Evolutionary conservation across 768 basidiomycete species (phyloP), one percentile per base, ranked within the genome.

Genomic region (Agaricus sinodeliciosus): DNA sequence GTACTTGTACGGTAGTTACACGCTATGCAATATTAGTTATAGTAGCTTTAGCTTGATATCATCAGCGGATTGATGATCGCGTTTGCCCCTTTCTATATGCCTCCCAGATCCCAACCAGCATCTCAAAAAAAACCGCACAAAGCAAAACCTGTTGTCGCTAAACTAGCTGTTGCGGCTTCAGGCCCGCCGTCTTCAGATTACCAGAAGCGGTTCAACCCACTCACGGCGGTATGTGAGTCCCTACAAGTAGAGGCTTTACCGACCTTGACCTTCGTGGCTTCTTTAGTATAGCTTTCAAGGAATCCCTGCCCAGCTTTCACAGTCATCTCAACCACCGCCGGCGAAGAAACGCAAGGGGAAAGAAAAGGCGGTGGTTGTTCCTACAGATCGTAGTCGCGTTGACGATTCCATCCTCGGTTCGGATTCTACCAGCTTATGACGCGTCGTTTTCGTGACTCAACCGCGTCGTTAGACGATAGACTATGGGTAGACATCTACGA

Each of bases 401-500:
- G 34, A 50, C 15, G 18, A 39, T n/a, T 27, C 13, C 18, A 12
- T 44, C n/a, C 11, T 19, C n/a, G 39, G 44, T 40, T 25, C 13
- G 28, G 2, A 27, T 15, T 46, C 19, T 6, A 16, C 1, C 12
- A 12, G 28, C 49, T 35, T 6, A 19, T 26, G 18, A 6, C 8
- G n/a, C 37, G 26, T 25, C 44, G 1, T 19, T 51, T 7, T 36
- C 36, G 26, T 56, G 8, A 56, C n/a, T 3, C 4, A 18, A n/a
- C 25, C 11, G 6, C 58, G 56, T 57, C 22, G 6, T 36, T 39
- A 70, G 77, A 70, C 49, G 72, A 72, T 48, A 60, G 63, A 43
- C 62, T 84, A 46, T 84, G 84, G 84, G 74, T 83, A 4, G 84
- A 85, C 62, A 76, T 74, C 35, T 81, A 84, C 57, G 79, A 83